Evolutionary conservation across 2,329 filamentous ascomycete species (phyloP), one percentile per base, ranked within the genome.

Genomic region (Bipolaris cookei): DNA sequence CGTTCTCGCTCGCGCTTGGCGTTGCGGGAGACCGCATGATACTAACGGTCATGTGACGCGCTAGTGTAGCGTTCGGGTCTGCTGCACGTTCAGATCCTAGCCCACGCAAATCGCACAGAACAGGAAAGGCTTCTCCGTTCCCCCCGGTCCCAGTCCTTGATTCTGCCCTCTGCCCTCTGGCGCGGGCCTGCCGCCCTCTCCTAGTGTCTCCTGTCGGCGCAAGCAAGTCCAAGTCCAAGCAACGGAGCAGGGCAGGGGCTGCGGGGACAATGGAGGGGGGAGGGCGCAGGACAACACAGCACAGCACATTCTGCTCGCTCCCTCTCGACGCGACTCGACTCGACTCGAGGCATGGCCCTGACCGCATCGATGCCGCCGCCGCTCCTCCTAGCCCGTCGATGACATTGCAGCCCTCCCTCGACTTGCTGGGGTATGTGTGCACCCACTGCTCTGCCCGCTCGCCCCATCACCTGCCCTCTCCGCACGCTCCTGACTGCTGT

Each of bases 401-500:
- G 65, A 67, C 62, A 54, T 10, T 66, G 67, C 65, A 65, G 59
- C 43, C 52, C 41, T 16, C 50, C 41, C 30, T 18, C 23, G 28
- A 30, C 28, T 10, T 30, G 32, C 53, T 10, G 42, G 52, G 48
- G 52, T 51, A 49, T 53, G 51, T 48, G 51, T 54, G 50, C 52
- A 59, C 55, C 58, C 51, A 58, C 50, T 51, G 57, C 54, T 53
- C 56, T 28, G 54, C 39, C 35, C 50, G 44, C 62, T 59, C 38
- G 51, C 58, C 57, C 65, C 58, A 66, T 62, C 54, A 63, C 51
- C 59, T 68, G 57, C 58, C 58, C 68, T 64, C 65, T 51, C 56
- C 67, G 64, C 56, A 61, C 34, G 43, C 25, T 61, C 61, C 63
- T 63, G 54, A 46, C 65, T 62, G 64, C 62, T 60, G 68, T 72